Evolutionary conservation across 1,139 yeast genomes (phyloP).

Genomic region (Pichia terricola): DNA sequence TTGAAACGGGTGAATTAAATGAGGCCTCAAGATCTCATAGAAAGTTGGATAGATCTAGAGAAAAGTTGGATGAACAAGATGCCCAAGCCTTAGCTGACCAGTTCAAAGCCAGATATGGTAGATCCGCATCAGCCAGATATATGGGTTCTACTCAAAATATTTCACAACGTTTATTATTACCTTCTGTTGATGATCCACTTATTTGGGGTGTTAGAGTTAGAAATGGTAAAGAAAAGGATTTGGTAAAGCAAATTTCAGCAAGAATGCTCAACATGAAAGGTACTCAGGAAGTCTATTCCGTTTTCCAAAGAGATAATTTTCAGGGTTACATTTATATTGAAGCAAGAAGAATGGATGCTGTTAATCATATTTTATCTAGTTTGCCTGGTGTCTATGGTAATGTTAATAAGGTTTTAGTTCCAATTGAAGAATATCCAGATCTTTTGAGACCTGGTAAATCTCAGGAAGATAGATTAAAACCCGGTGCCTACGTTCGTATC

Average conservation of each 20-base stretch:
- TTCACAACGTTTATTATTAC: slow-evolving; percentile 86
- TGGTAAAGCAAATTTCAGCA: slow-evolving; percentile 59
- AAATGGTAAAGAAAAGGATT: slow-evolving; percentile 87
- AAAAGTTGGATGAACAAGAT: slow-evolving; percentile 85
- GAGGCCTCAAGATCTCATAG: slow-evolving; percentile 72
- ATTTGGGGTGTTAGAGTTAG: slow-evolving; percentile 94
- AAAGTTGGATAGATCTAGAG: slow-evolving; percentile 84
- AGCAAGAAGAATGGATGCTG: slow-evolving; percentile 90
- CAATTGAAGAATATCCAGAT: slow-evolving; percentile 93
- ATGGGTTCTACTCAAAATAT: slow-evolving; percentile 84
- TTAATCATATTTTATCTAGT: slow-evolving; percentile 79
- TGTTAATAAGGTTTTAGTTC: slow-evolving; percentile 61
- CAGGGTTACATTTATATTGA: slow-evolving; percentile 88
- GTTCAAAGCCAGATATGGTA: slow-evolving; percentile 85
- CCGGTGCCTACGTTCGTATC: slow-evolving; percentile 87
- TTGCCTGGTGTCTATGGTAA: slow-evolving; percentile 70
- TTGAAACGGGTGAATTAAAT: slow-evolving; percentile 39
- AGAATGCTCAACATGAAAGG: slow-evolving; percentile 47
- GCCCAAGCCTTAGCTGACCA: slow-evolving; percentile 92
- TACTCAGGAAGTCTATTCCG: slow-evolving; percentile 76
- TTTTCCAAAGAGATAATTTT: slow-evolving; percentile 89
- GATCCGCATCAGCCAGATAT: slow-evolving; percentile 71
- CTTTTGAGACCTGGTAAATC: slow-evolving; percentile 83
- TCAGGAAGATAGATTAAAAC: slow-evolving; percentile 77
- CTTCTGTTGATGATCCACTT: slow-evolving; percentile 93